These are phyloP conservation scores for Dipodascus geniculatus DNA, from an alignment of 805 yeast species.

Conservation along the genomic window DNA sequence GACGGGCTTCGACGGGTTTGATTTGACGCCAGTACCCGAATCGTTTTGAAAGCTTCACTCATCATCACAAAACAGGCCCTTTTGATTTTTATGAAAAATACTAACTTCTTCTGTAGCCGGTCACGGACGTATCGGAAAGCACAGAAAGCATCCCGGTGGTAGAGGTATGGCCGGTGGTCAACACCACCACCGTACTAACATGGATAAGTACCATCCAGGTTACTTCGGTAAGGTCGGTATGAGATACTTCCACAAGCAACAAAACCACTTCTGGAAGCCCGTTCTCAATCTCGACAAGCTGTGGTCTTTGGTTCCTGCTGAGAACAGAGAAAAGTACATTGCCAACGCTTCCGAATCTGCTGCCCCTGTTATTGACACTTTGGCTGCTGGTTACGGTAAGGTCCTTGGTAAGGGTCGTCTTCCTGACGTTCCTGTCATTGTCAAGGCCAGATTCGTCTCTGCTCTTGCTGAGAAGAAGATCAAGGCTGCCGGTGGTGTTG, in stretches of 20 bases:
- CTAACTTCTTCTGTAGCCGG: constrained; percentile 59
- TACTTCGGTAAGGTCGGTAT: constrained; percentile 99
- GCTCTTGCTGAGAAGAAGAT: constrained; percentile 99
- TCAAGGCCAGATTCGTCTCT: constrained; percentile 98
- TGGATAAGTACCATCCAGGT: constrained; percentile 99
- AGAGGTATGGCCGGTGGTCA: constrained; percentile 99
- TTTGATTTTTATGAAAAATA: neutral
- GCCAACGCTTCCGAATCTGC: constrained; percentile 72
- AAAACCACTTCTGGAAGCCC: constrained; percentile 94
- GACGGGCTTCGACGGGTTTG: too few species aligned
- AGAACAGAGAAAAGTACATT: constrained; percentile 88
- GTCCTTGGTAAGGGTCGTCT: constrained; percentile 98
- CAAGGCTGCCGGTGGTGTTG: constrained; percentile 99
- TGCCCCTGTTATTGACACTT: constrained; percentile 98
- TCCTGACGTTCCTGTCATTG: constrained; percentile 97
- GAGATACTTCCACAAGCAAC: constrained; percentile 98
- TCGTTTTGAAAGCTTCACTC: too few species aligned
- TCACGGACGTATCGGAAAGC: constrained; percentile 99
- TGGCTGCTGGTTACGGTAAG: constrained; percentile 99
- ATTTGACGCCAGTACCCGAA: too few species aligned
- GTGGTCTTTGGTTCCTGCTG: constrained; percentile 93
- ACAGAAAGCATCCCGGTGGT: constrained; percentile 99
- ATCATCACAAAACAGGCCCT: too few species aligned
- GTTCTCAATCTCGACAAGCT: constrained; percentile 95
- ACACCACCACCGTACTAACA: constrained; percentile 99